Evolutionary conservation across 352 stramenopile species (phyloP).

Genomic region (Thraustochytrium striatum): DNA sequence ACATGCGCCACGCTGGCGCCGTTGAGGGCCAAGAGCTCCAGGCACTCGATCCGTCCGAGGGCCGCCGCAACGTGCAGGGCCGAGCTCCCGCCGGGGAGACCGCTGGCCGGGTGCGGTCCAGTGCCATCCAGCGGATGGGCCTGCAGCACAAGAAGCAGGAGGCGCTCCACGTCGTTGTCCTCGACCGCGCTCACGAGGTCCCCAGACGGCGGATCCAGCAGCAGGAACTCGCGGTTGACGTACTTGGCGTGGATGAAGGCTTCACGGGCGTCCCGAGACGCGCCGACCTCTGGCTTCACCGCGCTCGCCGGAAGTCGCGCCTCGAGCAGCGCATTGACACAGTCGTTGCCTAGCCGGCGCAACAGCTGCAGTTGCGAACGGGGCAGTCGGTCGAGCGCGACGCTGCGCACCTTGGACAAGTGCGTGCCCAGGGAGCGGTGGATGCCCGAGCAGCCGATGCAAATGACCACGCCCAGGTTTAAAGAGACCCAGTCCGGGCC

Average conservation of each 20-base stretch:
- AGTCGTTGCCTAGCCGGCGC: constrained; percentile 79
- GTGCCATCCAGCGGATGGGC: background rate
- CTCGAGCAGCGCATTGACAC: constrained; percentile 79
- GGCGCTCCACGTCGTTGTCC: background rate
- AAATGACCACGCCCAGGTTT: constrained; percentile 87
- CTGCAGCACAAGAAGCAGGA: background rate
- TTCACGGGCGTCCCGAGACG: constrained; percentile 49
- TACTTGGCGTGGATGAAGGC: constrained; percentile 60
- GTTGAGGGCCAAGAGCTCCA: constrained; percentile 28
- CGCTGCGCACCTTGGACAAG: constrained; percentile 81
- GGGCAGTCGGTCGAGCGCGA: constrained; percentile 86
- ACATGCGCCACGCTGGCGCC: background rate
- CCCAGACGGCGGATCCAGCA: background rate
- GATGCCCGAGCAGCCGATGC: constrained; percentile 83
- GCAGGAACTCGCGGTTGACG: constrained; percentile 37
- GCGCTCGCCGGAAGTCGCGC: constrained; percentile 60
- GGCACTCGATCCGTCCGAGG: background rate
- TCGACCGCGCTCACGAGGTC: background rate
- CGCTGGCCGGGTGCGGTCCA: background rate
- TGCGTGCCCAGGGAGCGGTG: constrained; percentile 84
- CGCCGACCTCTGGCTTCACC: constrained; percentile 46
- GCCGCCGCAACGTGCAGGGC: background rate
- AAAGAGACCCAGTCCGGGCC: constrained; percentile 73
- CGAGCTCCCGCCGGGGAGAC: background rate
- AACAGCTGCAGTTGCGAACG: constrained; percentile 79